Percentiles rank a stretch among this genome's conserved stretches.
These are phyloP conservation scores for Lipomyces kockii DNA, from an alignment of 805 yeast genomes.

Conservation along the genomic window DNA sequence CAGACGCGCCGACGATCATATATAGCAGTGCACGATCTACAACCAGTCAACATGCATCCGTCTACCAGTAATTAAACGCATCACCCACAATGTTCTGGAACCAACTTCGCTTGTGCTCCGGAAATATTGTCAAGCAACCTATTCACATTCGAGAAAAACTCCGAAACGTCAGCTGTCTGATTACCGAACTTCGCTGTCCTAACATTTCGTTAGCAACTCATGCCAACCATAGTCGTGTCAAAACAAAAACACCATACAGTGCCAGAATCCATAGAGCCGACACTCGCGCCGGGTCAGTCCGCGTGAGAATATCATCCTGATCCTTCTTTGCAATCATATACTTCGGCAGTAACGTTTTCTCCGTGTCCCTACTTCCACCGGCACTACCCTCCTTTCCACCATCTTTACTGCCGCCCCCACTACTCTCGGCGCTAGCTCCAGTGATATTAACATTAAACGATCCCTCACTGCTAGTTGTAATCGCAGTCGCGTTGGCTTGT, in stretches of 20 bases:
- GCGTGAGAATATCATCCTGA: slow-evolving; percentile 13
- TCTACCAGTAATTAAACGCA: neutral
- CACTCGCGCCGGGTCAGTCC: slow-evolving; percentile 19
- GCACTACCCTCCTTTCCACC: neutral
- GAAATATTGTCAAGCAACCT: slow-evolving; percentile 11
- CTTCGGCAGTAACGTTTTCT: neutral
- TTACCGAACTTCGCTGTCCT: neutral
- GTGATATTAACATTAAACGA: neutral
- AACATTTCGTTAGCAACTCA: neutral
- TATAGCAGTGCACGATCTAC: slow-evolving; percentile 18
- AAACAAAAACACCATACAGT: slow-evolving; percentile 13
- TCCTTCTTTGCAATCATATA: slow-evolving; percentile 10
- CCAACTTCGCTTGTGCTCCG: slow-evolving; percentile 20
- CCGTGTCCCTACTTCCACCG: neutral
- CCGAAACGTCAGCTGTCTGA: neutral
- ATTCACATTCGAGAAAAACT: slow-evolving; percentile 12
- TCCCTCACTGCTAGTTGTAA: neutral
- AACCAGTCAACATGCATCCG: neutral
- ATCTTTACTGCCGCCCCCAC: neutral
- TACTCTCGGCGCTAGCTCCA: slow-evolving; percentile 1
- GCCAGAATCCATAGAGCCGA: slow-evolving; percentile 32
- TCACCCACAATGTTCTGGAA: slow-evolving; percentile 19
- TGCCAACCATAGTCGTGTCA: neutral
- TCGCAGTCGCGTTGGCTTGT: slow-evolving; percentile 10
- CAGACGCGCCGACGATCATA: slow-evolving; percentile 6